These are phyloP conservation scores for Zygoascus ofunaensis DNA, from an alignment of 805 yeast species.

Conservation along the genomic window DNA sequence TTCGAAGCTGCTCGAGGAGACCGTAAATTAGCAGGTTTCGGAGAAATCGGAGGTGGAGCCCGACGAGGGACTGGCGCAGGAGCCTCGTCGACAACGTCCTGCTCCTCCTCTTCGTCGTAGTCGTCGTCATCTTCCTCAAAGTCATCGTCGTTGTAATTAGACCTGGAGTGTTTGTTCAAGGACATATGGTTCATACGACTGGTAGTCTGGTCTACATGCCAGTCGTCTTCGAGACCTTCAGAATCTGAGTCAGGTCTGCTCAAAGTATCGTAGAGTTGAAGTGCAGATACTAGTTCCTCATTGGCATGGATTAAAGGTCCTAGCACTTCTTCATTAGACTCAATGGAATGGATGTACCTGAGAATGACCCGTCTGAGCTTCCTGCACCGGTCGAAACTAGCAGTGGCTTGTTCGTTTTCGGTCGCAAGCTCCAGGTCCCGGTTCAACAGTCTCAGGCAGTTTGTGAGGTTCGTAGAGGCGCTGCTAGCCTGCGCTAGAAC, in stretches of 20 bases:
- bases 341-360: conserved; percentile 73
- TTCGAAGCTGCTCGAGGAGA: not conserved
- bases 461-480: conserved; percentile 59
- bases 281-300: conserved; percentile 73
- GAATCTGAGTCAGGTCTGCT: conserved; percentile 39
- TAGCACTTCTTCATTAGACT: conserved; percentile 67
- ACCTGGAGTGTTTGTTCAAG: conserved; percentile 1
- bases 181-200: conserved; percentile 2
- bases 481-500: conserved; percentile 69
- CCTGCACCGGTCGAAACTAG: conserved; percentile 65
- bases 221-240: conserved; percentile 33
- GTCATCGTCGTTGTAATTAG: conserved; percentile 13
- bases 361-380: conserved; percentile 67
- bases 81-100: conserved; percentile 6
- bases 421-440: conserved; percentile 44
- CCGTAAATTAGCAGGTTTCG: conserved; percentile 7
- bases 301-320: conserved; percentile 87
- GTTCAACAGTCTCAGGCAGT: conserved; percentile 41
- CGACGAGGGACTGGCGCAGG: conserved; percentile 20
- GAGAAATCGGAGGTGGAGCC: conserved; percentile 22
- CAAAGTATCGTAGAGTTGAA: conserved; percentile 57
- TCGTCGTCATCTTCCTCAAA: conserved; percentile 22
- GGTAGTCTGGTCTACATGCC: conserved; percentile 6
- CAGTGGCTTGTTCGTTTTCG: conserved; percentile 53
- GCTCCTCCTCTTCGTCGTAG: conserved; percentile 14